Percentiles rank a stretch among this genome's conserved stretches.
Conservation (phyloP, 768 basidiomycete species). For the Dentipellis fragilis region DNA sequence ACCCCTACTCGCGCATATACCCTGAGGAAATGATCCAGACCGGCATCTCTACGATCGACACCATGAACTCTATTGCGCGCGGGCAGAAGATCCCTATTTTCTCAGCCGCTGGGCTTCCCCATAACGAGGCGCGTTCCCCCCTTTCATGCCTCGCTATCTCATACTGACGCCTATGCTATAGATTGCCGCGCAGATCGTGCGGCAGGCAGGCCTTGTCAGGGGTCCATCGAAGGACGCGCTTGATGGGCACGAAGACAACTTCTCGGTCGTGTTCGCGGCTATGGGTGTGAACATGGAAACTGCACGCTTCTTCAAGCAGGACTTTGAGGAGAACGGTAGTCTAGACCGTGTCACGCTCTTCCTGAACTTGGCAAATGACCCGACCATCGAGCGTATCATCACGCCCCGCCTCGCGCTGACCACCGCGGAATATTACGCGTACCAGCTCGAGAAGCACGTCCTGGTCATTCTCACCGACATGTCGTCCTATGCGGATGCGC, state of each 20-base stretch:
- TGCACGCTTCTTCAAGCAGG: conserved; percentile 98
- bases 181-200: conserved; percentile 99
- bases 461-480: conserved; percentile 98
- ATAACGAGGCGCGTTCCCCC: conserved; percentile 73
- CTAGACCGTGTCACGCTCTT: conserved; percentile 96
- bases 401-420: conserved; percentile 96
- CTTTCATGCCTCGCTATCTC: conserved; percentile 5
- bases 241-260: conserved; percentile 99
- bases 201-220: conserved; percentile 96
- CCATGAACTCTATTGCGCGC: conserved; percentile 98
- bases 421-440: conserved; percentile 98
- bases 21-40: conserved; percentile 99
- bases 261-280: conserved; percentile 98
- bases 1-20: conserved; percentile 96
- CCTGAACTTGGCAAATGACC: conserved; percentile 97
- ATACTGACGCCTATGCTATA: conserved; percentile 22
- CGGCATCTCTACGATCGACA: conserved; percentile 96
- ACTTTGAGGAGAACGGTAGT: conserved; percentile 98
- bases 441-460: conserved; percentile 99
- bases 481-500: conserved; percentile 94
- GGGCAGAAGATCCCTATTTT: conserved; percentile 99
- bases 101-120: conserved; percentile 95
- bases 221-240: conserved; percentile 95
- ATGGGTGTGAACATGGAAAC: conserved; percentile 99
- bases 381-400: conserved; percentile 99